Base-by-base conservation (phyloP, 352 stramenopile species). In the Elongisporangium senticosum region DNA sequence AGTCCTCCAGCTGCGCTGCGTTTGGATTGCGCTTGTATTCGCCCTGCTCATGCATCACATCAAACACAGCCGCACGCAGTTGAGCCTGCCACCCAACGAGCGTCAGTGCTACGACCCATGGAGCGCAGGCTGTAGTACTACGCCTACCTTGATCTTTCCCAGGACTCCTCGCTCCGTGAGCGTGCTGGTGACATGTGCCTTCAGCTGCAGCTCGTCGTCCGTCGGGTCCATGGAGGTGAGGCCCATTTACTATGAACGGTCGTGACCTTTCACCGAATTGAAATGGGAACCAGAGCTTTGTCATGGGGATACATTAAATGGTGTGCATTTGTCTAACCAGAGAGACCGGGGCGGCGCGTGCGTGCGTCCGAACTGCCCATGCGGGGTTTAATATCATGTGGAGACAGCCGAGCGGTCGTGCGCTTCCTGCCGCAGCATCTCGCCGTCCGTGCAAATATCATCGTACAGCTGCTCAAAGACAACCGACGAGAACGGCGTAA, bases 401-500 rank as follows among this genome's bases (percentile, higher is more conserved):
- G 56, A 55, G 40, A 62, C 52, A 3, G 51, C 33, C 14, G 50
- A 33, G 10, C 51, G 40, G 13, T 47, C 40, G 40, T 54, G 50
- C 13, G 55, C 57, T 51, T 55, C 58, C 23, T 71, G 60, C 47
- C 71, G 56, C 10, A 87, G 65, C 63, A 72, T 65, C 0, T 80
- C 73, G 1, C 71, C 84, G 61, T 95, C 86, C 0, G 77, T 80
- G 49, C 80, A 90, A 53, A 95, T 91, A 56, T 93, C 79, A 49
- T 93, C 86, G 60, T 95, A 95, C 24, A 95, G 68, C n/a, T 72
- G 83, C 62, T 95, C 86, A 57, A 95, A 93, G 11, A 73, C 64
- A n/a, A 77, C 58, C 11, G 83, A 69, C 20, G 78, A 77, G 49
- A 95, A 95, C 14, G 82, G 79, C 55, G 86, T 93, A 56, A 81